Base-by-base conservation (phyloP, 1,284 basidiomycete species). In the Malassezia yamatoensis region DNA sequence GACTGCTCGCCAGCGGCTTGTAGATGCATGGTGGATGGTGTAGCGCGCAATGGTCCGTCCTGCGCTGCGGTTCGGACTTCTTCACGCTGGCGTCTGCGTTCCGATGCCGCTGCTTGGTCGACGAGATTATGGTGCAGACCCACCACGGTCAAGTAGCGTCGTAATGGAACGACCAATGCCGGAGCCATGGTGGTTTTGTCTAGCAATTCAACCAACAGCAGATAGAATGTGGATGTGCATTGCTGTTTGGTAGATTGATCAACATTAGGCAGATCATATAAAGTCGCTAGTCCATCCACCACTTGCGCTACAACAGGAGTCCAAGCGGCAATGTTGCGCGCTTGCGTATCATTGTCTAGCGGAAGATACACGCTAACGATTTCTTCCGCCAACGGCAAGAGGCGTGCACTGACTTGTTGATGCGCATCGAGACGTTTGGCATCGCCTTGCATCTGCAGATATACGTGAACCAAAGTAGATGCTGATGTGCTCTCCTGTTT, bases 401-500 rank as follows among this genome's bases (percentile, higher is more conserved):
- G 80, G 56, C 88, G 83, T 60, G 90, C 85, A 20, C 90, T 83
- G 47, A 96, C 87, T 68, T 90, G 86, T 20, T 82, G 81, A 47
- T 88, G 81, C 43, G 85, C 83, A 21, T 83, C 83, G 63, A 87
- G 83, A 72, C 94, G 88, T 57, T 88, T 87, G n/a, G 83, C 78
- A 76, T 98, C 94, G 54, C 85, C 85, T 75, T 98, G 96, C 90
- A 99, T 94, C 40, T 85, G 81, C 45, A 94, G 78, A 40, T 98
- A 79, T 3, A 96, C 84, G 67, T 90, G 88, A 45, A 99, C 90
- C 40, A 98, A 80, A 0, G 91, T 98, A 5, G 93, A 83, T 33
- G 94, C 96, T 67, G 90, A 91, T 57, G 87, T 90, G 29, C 91
- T 96, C 77, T 99, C 96, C 73, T 99, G 94, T 77, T 98, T 96